These are phyloP conservation scores for Quercus variabilis DNA, from an alignment of 306 rosid species.

Conservation along the genomic window DNA sequence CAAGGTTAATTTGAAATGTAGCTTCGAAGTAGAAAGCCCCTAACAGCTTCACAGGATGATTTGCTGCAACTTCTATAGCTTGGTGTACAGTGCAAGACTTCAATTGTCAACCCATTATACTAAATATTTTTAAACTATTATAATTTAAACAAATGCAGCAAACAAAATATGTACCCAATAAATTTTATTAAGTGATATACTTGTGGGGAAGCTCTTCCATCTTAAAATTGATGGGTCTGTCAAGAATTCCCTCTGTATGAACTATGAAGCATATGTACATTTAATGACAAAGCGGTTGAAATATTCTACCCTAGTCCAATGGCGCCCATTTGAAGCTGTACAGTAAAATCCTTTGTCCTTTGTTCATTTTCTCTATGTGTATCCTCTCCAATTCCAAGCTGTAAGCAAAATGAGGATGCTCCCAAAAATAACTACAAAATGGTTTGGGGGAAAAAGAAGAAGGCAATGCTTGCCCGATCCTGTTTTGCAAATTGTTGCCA, in stretches of 20 bases:
- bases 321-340: constrained; percentile 45
- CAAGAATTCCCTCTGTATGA: not conserved
- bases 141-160: not conserved
- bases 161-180: not conserved
- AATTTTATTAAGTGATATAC: not conserved
- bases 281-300: constrained; percentile 1
- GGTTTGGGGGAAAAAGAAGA: not conserved
- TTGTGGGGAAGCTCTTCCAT: not conserved
- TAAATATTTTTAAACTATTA: not conserved
- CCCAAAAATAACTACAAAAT: not conserved
- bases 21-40: not conserved
- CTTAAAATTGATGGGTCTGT: constrained; percentile 16
- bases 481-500: constrained; percentile 25
- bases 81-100: not conserved
- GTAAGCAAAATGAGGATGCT: not conserved
- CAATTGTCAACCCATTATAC: not conserved
- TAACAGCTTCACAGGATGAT: not conserved
- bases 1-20: not conserved
- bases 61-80: not conserved
- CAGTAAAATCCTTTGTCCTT: constrained; percentile 11
- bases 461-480: not conserved
- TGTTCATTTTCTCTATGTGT: constrained; percentile 23
- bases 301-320: constrained; percentile 21
- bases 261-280: constrained; percentile 29
- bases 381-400: constrained; percentile 17